Conservation (phyloP, 768 basidiomycete genomes). For the Punctularia strigosozonata region DNA sequence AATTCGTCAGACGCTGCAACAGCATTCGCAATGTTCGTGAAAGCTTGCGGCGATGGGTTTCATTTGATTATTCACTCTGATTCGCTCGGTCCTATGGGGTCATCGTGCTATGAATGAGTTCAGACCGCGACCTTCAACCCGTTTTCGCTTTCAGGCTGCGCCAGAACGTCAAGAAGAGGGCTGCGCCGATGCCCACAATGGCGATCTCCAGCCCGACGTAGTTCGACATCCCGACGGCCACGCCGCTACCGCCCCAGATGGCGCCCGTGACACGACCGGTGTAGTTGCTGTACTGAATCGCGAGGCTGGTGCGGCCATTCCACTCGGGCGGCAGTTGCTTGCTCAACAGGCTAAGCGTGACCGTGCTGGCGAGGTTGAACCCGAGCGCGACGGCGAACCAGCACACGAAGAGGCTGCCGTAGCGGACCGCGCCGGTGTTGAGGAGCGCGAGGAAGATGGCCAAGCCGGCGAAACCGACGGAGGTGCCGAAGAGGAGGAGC, state of each 20-base stretch:
- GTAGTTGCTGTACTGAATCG: conserved; percentile 62
- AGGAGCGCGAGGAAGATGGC: conserved; percentile 38
- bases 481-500: conserved; percentile 40
- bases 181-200: conserved; percentile 43
- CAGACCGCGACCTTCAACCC: too few species aligned
- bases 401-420: conserved; percentile 31
- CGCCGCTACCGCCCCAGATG: conserved; percentile 56
- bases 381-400: conserved; percentile 58
- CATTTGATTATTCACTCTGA: too few species aligned
- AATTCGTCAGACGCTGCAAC: too few species aligned
- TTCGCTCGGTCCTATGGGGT: too few species aligned
- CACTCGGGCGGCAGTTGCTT: conserved; percentile 57
- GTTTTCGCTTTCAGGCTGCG: conserved; percentile 52
- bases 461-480: conserved; percentile 40
- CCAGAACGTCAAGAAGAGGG: conserved; percentile 48
- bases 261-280: conserved; percentile 54
- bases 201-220: conserved; percentile 51
- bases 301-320: conserved; percentile 46
- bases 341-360: conserved; percentile 52
- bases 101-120: too few species aligned
- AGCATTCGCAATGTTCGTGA: too few species aligned
- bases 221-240: conserved; percentile 45
- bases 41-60: too few species aligned
- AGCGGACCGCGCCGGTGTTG: conserved; percentile 25
- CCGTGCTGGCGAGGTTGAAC: conserved; percentile 63